Evolutionary conservation across 2,329 filamentous ascomycete species (phyloP).

Genomic region (Parafenestella ontariensis): DNA sequence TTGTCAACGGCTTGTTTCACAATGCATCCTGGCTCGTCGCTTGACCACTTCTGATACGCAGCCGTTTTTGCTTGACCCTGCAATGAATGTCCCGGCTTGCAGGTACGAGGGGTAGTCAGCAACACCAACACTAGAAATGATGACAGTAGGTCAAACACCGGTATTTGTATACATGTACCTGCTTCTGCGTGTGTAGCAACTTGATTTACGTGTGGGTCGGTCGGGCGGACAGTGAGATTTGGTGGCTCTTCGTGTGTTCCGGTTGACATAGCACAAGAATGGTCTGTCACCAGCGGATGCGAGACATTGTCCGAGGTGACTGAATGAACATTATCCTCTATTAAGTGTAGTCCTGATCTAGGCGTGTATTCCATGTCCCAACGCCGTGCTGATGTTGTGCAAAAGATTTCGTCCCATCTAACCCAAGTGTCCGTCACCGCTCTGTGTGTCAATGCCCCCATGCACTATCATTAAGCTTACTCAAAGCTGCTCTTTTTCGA

Average conservation of each 20-base stretch:
- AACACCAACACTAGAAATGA: background rate
- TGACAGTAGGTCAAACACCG: background rate
- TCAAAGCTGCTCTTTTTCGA: constrained; percentile 24
- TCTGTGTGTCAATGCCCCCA: background rate
- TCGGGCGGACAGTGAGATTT: background rate
- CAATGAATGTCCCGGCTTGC: constrained; percentile 1
- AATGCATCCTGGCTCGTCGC: constrained; percentile 18
- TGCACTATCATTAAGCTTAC: background rate
- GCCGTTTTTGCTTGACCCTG: constrained; percentile 9
- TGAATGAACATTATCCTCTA: background rate
- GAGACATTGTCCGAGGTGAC: background rate
- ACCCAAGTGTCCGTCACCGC: background rate
- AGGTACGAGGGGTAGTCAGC: background rate
- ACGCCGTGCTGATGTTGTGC: constrained; percentile 9
- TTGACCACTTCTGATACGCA: constrained; percentile 16
- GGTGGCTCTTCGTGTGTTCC: background rate
- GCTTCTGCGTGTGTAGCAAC: background rate
- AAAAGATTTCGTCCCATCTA: background rate
- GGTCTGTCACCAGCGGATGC: background rate
- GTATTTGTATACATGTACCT: background rate
- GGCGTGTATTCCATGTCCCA: background rate
- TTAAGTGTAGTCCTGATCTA: background rate
- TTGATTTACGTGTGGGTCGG: background rate
- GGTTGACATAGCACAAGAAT: constrained; percentile 9
- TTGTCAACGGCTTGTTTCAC: constrained; percentile 35